Percentiles rank a stretch among this genome's conserved stretches.
These are phyloP conservation scores for Boechera divaricarpa DNA, from an alignment of 345 rosid species.

Conservation along the genomic window DNA sequence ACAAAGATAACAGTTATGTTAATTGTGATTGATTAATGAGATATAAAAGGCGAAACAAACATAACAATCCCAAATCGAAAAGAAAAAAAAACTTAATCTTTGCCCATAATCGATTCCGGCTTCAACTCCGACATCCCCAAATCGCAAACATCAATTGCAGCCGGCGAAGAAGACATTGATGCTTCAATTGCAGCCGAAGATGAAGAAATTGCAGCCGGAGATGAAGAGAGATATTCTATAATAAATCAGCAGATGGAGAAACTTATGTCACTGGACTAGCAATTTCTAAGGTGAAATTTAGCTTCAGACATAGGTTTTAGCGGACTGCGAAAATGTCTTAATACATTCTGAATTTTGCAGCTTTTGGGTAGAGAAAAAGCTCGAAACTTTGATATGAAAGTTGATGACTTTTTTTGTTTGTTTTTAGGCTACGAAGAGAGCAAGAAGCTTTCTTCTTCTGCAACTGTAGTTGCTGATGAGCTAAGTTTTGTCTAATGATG, in stretches of 20 bases:
- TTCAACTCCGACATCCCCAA: no score
- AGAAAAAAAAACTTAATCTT: no score
- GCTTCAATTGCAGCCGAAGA: no score
- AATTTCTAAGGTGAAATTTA: conserved; percentile 70
- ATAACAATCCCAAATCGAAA: no score
- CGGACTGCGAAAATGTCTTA: neutral
- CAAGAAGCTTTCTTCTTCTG: conserved; percentile 60
- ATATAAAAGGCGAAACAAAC: no score
- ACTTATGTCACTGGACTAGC: conserved; percentile 82
- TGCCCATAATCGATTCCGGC: no score
- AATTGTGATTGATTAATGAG: no score
- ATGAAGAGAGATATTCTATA: conserved; percentile 69
- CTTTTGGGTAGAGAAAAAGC: neutral
- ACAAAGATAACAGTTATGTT: no score
- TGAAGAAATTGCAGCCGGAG: no score
- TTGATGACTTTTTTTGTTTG: conserved; percentile 3
- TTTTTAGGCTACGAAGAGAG: conserved; percentile 81
- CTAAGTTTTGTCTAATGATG: conserved; percentile 65
- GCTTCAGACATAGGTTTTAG: neutral
- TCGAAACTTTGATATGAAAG: neutral
- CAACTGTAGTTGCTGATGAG: conserved; percentile 55
- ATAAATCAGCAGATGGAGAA: conserved; percentile 66
- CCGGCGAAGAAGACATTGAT: no score
- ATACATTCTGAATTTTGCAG: conserved; percentile 1
- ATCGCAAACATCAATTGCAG: no score